Evolutionary conservation across 257 asterid genomes (phyloP).

Genomic region (Coffea eugenioides): DNA sequence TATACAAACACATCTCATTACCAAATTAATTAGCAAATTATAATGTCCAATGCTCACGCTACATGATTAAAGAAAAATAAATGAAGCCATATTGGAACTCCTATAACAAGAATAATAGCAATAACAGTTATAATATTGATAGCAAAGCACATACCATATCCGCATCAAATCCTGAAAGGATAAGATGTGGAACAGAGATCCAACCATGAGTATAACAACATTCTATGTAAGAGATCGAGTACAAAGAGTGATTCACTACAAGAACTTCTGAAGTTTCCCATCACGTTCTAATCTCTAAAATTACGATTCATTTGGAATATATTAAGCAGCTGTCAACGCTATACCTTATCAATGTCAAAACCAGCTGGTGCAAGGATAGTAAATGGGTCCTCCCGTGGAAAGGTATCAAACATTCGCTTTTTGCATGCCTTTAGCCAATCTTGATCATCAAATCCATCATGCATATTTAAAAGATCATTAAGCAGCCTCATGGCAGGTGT

Average conservation of each 20-base stretch:
- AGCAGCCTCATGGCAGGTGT: conserved; percentile 90
- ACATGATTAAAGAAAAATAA: not conserved
- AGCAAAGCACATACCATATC: not conserved
- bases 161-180: not conserved
- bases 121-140: not conserved
- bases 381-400: conserved; percentile 95
- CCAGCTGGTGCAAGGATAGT: conserved; percentile 91
- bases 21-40: too few relatives aligned
- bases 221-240: not conserved
- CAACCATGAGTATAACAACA: not conserved
- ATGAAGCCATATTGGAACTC: not conserved
- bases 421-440: conserved; percentile 86
- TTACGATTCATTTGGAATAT: not conserved
- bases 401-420: conserved; percentile 74
- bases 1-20: too few relatives aligned
- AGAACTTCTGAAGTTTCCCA: not conserved
- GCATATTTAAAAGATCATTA: conserved; percentile 77
- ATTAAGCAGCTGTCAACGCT: not conserved
- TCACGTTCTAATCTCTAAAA: not conserved
- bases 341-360: conserved; percentile 80
- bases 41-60: too few relatives aligned
- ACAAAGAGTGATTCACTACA: not conserved
- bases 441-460: conserved; percentile 83
- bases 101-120: not conserved
- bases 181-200: not conserved